Evolutionary conservation across 208 protist species (phyloP).

Genomic region (Novymonas esmeraldas): DNA sequence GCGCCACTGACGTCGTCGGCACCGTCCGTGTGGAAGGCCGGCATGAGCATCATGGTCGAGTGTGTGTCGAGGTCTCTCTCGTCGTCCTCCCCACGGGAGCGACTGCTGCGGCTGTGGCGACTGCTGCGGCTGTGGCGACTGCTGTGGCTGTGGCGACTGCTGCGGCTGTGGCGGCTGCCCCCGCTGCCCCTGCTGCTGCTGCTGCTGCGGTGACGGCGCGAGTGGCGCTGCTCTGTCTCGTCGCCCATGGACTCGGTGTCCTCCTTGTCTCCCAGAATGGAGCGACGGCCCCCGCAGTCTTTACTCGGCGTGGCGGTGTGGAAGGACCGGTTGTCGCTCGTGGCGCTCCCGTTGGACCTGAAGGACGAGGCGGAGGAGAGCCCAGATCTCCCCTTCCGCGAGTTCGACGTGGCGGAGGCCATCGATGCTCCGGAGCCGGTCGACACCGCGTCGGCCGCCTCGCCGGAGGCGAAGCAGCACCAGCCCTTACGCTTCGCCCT

Average conservation of each 20-base stretch:
- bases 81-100: too few species aligned
- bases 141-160: too few species aligned
- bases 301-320: slow-evolving; percentile 8
- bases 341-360: neutral
- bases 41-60: too few species aligned
- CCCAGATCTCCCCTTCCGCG: neutral
- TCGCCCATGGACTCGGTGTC: neutral
- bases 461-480: slow-evolving; percentile 15
- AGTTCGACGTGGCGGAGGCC: neutral
- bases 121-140: too few species aligned
- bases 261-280: neutral
- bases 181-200: too few species aligned
- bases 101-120: too few species aligned
- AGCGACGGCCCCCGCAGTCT: neutral
- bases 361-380: neutral
- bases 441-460: neutral
- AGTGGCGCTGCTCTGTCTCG: neutral
- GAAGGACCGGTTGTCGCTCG: slow-evolving; percentile 9
- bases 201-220: too few species aligned
- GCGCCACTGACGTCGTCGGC: neutral
- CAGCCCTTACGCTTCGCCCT: slow-evolving; percentile 16
- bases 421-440: too few species aligned
- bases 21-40: too few species aligned
- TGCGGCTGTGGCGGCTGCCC: too few species aligned
- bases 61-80: too few species aligned